Percentiles rank a stretch among this genome's conserved stretches.
Conservation (phyloP, 2,329 filamentous ascomycete species). For the Nothophaeocryptopus gaeumannii region DNA sequence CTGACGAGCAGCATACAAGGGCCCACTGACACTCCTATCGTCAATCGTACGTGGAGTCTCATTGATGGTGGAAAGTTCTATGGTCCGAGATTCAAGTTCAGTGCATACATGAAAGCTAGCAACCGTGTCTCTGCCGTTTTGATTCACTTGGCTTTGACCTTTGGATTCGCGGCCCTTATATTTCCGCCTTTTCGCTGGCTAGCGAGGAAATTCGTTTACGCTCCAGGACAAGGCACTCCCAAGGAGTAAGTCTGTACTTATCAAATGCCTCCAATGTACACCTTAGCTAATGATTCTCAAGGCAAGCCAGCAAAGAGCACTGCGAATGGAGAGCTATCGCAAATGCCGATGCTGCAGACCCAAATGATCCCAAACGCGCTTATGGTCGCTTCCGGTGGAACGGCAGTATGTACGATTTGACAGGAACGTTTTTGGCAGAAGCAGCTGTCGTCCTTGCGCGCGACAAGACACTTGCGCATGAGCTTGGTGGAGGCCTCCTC, state of each 20-base stretch:
- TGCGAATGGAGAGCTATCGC: slow-evolving; percentile 65
- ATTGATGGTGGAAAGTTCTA: slow-evolving; percentile 53
- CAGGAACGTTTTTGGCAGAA: slow-evolving; percentile 61
- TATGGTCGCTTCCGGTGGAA: slow-evolving; percentile 55
- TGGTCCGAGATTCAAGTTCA: slow-evolving; percentile 57
- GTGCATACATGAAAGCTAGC: slow-evolving; percentile 54
- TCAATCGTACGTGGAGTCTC: slow-evolving; percentile 60
- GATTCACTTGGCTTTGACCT: slow-evolving; percentile 49
- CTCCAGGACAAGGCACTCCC: slow-evolving; percentile 51
- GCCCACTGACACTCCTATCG: slow-evolving; percentile 54
- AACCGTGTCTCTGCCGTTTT: slow-evolving; percentile 48
- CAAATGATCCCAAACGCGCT: slow-evolving; percentile 50
- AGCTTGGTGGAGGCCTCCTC: slow-evolving; percentile 64
- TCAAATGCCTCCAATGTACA: too few species aligned
- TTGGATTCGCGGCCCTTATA: slow-evolving; percentile 48
- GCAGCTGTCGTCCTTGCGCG: slow-evolving; percentile 65
- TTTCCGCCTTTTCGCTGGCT: slow-evolving; percentile 55
- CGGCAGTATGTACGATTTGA: slow-evolving; percentile 66
- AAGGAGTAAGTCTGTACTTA: slow-evolving; percentile 37
- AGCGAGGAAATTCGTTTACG: slow-evolving; percentile 46
- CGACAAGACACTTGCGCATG: slow-evolving; percentile 49
- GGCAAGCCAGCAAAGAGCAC: slow-evolving; percentile 54
- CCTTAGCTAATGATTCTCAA: slow-evolving; percentile 30
- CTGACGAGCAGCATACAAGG: slow-evolving; percentile 55
- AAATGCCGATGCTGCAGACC: slow-evolving; percentile 54